Evolutionary conservation across 176 grass and related monocot species (phyloP).

Genomic region (Bolboschoenus planiculmis): DNA sequence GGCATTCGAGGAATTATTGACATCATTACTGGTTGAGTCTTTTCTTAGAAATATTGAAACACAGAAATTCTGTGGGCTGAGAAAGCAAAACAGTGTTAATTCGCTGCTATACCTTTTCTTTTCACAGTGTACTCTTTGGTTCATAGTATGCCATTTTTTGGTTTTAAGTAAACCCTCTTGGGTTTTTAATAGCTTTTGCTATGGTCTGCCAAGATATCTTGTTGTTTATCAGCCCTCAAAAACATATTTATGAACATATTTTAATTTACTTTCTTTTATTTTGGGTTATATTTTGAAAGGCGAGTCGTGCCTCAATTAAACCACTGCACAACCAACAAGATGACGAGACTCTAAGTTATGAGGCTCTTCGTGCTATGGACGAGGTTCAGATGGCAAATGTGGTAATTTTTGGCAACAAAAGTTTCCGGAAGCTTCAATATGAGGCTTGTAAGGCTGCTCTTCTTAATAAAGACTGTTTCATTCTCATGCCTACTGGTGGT

Average conservation of each 20-base stretch:
- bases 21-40: background rate
- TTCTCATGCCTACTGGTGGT: constrained; percentile 95
- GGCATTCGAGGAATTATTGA: background rate
- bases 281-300: background rate
- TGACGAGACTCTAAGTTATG: constrained; percentile 39
- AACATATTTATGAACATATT: background rate
- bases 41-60: background rate
- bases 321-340: background rate
- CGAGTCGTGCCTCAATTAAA: background rate
- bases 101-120: background rate
- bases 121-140: background rate
- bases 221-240: background rate
- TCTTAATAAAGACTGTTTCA: constrained; percentile 56
- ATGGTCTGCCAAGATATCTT: background rate
- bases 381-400: constrained; percentile 65
- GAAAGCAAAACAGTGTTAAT: background rate
- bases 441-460: constrained; percentile 67
- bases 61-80: background rate
- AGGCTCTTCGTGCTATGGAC: constrained; percentile 52
- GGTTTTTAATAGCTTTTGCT: background rate
- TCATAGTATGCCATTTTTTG: background rate
- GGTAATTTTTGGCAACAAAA: constrained; percentile 77
- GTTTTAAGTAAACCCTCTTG: background rate
- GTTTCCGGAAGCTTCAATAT: constrained; percentile 71
- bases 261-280: background rate